These are phyloP conservation scores for Yamadazyma sp. DNA, from an alignment of 1,139 yeast species.

Conservation along the genomic window DNA sequence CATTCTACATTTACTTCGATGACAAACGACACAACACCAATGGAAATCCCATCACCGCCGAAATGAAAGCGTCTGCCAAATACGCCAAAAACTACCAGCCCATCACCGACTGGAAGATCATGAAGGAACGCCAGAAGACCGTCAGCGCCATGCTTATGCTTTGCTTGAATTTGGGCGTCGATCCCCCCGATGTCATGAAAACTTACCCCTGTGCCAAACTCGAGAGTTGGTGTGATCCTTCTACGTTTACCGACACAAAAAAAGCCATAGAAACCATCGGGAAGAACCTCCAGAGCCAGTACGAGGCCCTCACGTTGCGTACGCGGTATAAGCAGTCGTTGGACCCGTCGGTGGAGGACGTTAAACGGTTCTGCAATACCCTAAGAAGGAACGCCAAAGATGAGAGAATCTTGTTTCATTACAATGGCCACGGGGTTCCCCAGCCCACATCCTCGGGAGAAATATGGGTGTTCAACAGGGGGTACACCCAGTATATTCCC, in stretches of 20 bases:
- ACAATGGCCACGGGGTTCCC: conserved; percentile 99
- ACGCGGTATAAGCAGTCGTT: conserved; percentile 88
- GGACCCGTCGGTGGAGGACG: conserved; percentile 96
- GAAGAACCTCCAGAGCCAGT: conserved; percentile 80
- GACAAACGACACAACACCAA: conserved; percentile 91
- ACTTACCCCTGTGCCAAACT: conserved; percentile 92
- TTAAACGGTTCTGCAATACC: conserved; percentile 87
- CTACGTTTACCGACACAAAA: conserved; percentile 79
- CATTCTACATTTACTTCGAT: conserved; percentile 78
- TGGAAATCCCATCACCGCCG: conserved; percentile 75
- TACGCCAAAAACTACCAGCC: conserved; percentile 60
- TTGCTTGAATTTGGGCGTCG: conserved; percentile 91
- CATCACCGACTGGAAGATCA: conserved; percentile 85
- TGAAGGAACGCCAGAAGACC: conserved; percentile 88
- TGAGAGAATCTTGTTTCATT: conserved; percentile 85
- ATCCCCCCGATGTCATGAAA: conserved; percentile 94
- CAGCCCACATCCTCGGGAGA: conserved; percentile 98
- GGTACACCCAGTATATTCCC: conserved; percentile 96
- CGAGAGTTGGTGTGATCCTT: conserved; percentile 94
- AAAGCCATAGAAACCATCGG: conserved; percentile 93
- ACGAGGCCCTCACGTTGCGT: conserved; percentile 82
- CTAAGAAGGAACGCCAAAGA: conserved; percentile 89
- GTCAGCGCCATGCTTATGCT: conserved; percentile 91
- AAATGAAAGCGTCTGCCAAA: conserved; percentile 43
- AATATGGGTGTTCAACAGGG: conserved; percentile 96